Base-by-base conservation (phyloP, 2,329 filamentous ascomycete genomes). In the Aphanocladium album region DNA sequence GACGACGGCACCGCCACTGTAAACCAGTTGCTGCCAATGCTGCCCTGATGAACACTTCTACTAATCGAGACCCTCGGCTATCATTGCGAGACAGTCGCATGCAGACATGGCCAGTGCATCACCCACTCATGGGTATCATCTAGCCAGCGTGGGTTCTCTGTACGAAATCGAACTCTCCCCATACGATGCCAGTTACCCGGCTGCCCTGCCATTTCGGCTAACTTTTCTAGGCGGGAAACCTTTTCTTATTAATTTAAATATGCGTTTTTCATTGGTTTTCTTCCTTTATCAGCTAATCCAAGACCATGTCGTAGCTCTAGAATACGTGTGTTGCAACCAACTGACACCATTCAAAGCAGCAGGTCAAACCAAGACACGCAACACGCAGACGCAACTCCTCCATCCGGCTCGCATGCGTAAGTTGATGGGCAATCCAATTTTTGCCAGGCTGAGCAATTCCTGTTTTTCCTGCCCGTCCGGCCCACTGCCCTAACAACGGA, bases 1-100 rank as follows among this genome's bases (percentile, higher is more conserved):
- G 41, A 57, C 55, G 45, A 57, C 55, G n/a, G 55, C 55, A 49
- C 55, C 55, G 55, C 55, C 45, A 41, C 55, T 39, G 54, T n/a
- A 5, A 41, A 50, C 30, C 19, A 23, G 11, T 5, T 11, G n/a
- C 4, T 25, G 23, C 23, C 50, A 21, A 43, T 17, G 16, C 27
- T 21, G 35, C n/a, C 51, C 23, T 41, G 9, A 27, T 54, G 23
- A 5, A 27, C 49, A 41, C 37, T 2, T 41, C 33, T 25, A 39
- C 6, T 30, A 25, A 41, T 53, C 50, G 11, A 16, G 21, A 3
- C 50, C 11, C 21, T 35, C 21, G 19, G 14, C 35, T 25, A 12
- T 53, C 33, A 39, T 4, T 23, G 5, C 21, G 19, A 12, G 3
- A 47, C 5, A 11, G 45, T 17, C 12, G 11, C 45, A 27, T 47